Base-by-base conservation (phyloP, 2,329 filamentous ascomycete genomes). In the Metarhizium brunneum region DNA sequence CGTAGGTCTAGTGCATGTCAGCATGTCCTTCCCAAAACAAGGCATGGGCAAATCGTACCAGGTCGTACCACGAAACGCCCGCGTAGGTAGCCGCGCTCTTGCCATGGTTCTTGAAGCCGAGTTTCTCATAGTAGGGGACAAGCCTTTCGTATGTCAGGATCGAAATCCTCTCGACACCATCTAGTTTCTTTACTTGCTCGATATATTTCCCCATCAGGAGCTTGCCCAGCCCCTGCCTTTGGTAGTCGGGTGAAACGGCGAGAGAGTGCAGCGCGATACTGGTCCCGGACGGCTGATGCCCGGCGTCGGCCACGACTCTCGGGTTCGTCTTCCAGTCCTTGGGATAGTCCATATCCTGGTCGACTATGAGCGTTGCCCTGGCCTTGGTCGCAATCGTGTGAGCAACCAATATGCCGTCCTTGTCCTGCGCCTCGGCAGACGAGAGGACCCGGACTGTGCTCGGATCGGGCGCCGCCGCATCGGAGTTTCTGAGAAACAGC, bases 31-130 rank as follows among this genome's bases (percentile, higher is more conserved):
- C 32, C 1, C 2, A 11, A 35, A 35, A 7, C 6, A 11, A 35
- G 10, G 32, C 6, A 8, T 11, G 6, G 10, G 10, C 32, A 30
- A 47, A n/a, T 61, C 61, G 48, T 55, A 68, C 66, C 54, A 68
- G 57, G 54, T 68, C 66, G 8, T 67, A 64, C 66, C 66, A 68
- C 2, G 62, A 60, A 4, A 68, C 59, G 2, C 66, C 65, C 2
- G 65, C 66, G 45, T 68, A 68, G 18, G 59, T 60, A 11, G 60
- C 66, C 4, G 61, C 60, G 43, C 66, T 68, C 54, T 65, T 69
- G 13, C 66, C 66, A 6, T 65, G 63, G 54, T 68, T 61, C 13
- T 62, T 60, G 30, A 69, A 69, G 0, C 67, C 67, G 6, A 69
- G 52, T 18, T 59, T 60, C 25, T 68, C 47, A n/a, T 68, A 68